phyloP scores from a whole-genome alignment of 2,329 filamentous ascomycete species.

The Diaporthe sp. region DNA sequence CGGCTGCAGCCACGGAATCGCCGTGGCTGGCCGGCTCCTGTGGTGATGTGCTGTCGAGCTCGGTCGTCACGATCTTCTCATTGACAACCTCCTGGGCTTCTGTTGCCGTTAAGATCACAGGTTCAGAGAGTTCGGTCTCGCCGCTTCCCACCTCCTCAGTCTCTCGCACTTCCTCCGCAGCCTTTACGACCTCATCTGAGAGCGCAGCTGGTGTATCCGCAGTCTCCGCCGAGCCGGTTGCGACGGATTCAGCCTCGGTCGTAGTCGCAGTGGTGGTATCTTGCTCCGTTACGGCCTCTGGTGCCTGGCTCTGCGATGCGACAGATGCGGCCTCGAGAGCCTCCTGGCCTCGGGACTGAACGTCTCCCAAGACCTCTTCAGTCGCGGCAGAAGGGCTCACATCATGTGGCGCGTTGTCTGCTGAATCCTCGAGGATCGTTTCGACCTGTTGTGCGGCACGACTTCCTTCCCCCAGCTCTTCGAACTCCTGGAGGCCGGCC shows the following conservation, averaged over 20 bases:
- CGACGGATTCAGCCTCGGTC: not conserved
- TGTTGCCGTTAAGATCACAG: constrained; percentile 4
- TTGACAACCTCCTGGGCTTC: constrained; percentile 35
- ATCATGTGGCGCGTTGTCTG: constrained; percentile 3
- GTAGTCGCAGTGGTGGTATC: not conserved
- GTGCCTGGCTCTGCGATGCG: constrained; percentile 15
- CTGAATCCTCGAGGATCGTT: not conserved
- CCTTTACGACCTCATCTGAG: constrained; percentile 25
- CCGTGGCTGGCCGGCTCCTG: not conserved
- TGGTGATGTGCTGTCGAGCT: not conserved
- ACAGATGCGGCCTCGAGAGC: constrained; percentile 2
- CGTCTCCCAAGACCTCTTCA: not conserved
- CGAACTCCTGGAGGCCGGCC: not conserved
- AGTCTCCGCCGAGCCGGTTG: not conserved
- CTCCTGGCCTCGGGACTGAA: not conserved
- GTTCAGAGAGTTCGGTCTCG: constrained; percentile 14
- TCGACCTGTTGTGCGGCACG: constrained; percentile 1
- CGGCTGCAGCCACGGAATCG: not conserved
- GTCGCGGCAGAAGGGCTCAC: not conserved
- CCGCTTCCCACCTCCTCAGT: constrained; percentile 25
- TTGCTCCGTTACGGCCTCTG: constrained; percentile 8
- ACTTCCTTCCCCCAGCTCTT: constrained; percentile 9
- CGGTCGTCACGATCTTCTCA: constrained; percentile 6
- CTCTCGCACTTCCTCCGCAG: constrained; percentile 31
- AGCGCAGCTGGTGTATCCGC: not conserved